Conservation (phyloP, 2,329 filamentous ascomycete genomes). For the Ophidiomyces ophidiicola region DNA sequence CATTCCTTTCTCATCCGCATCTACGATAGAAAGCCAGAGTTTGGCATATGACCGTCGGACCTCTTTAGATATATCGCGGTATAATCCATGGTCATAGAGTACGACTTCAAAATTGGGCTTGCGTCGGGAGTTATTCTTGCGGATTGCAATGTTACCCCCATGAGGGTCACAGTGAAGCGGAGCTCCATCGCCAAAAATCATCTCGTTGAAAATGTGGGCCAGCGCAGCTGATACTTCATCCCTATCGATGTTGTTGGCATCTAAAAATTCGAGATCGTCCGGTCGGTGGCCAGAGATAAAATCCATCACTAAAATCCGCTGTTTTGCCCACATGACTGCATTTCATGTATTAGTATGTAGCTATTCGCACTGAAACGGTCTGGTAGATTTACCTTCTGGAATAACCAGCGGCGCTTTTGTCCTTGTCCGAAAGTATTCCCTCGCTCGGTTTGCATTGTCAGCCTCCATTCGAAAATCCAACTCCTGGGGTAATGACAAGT, state of each 20-base stretch:
- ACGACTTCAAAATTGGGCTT: constrained; percentile 84
- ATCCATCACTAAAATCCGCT: constrained; percentile 89
- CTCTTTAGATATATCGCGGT: constrained; percentile 73
- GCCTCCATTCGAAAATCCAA: constrained; percentile 81
- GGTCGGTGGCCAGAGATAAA: constrained; percentile 74
- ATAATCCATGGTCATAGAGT: constrained; percentile 92
- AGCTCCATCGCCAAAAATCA: constrained; percentile 87
- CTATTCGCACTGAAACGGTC: neutral
- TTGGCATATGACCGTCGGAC: constrained; percentile 83
- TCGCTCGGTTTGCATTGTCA: constrained; percentile 65
- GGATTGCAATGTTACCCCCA: constrained; percentile 87
- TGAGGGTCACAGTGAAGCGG: constrained; percentile 95
- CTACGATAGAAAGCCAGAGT: constrained; percentile 91
- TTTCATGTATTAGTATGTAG: neutral
- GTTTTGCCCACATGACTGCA: constrained; percentile 70
- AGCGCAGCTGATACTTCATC: constrained; percentile 90
- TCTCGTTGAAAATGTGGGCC: constrained; percentile 92
- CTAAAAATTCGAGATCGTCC: constrained; percentile 79
- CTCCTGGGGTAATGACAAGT: constrained; percentile 77
- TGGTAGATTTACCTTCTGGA: constrained; percentile 44
- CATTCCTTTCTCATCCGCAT: constrained; percentile 77
- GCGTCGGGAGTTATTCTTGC: constrained; percentile 53
- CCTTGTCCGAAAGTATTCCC: constrained; percentile 65
- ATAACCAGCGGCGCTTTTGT: constrained; percentile 72
- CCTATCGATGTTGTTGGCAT: constrained; percentile 74